Percentiles rank a stretch among this genome's conserved stretches.
Evolutionary conservation across 164 flowering plant genomes (phyloP).

Genomic region (Malania oleifera): DNA sequence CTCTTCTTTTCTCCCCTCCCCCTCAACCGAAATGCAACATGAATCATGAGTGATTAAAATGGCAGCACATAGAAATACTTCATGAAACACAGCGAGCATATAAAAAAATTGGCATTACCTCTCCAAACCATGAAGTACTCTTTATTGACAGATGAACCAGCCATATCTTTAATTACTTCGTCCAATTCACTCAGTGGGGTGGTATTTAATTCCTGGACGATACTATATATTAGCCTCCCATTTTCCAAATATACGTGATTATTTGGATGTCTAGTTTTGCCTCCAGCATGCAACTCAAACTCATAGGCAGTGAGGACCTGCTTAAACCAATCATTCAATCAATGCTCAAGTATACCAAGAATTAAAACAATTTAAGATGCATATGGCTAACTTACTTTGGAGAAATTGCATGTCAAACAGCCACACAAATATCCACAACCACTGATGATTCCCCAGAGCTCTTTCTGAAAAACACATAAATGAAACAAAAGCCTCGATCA

Average conservation of each 20-base stretch:
- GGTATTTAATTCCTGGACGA: conserved; percentile 45
- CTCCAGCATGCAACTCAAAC: conserved; percentile 76
- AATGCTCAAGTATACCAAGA: conserved; percentile 2
- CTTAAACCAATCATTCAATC: conserved; percentile 3
- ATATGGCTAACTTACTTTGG: conserved; percentile 32
- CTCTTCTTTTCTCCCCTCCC: too few species aligned
- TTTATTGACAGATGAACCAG: conserved; percentile 57
- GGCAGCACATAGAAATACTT: too few species aligned
- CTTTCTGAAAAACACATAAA: conserved; percentile 31
- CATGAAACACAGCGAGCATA: not conserved
- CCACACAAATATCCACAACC: conserved; percentile 59
- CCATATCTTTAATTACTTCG: conserved; percentile 43
- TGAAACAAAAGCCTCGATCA: not conserved
- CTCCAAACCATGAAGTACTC: conserved; percentile 41
- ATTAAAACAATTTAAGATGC: not conserved
- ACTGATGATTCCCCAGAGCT: conserved; percentile 45
- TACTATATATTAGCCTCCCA: conserved; percentile 54
- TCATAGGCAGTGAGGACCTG: conserved; percentile 71
- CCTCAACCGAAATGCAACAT: too few species aligned
- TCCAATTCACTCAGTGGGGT: conserved; percentile 40
- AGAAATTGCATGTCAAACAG: conserved; percentile 48
- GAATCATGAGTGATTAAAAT: too few species aligned
- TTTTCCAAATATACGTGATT: conserved; percentile 66
- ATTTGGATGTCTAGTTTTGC: conserved; percentile 60
- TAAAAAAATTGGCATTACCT: conserved; percentile 30